Evolutionary conservation across 2,329 filamentous ascomycete genomes (phyloP).

Genomic region (Fonsecaea monophora): DNA sequence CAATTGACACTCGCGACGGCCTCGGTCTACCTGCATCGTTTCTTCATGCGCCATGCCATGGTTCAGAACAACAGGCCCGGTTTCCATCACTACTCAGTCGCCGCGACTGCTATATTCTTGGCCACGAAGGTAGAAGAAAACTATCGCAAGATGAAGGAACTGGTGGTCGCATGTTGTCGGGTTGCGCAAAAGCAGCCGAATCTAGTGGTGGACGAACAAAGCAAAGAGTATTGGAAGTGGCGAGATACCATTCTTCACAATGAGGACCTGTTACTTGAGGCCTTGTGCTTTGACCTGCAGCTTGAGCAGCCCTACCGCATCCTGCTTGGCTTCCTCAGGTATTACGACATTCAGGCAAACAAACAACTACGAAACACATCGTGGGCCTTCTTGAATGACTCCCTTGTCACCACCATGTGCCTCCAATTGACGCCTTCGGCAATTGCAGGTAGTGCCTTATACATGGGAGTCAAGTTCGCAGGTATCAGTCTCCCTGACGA

Average conservation of each 20-base stretch:
- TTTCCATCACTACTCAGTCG: conserved; percentile 91
- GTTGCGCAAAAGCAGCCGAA: conserved; percentile 94
- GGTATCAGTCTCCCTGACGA: conserved; percentile 76
- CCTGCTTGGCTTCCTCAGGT: conserved; percentile 79
- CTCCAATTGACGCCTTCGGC: conserved; percentile 79
- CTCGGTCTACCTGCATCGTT: conserved; percentile 92
- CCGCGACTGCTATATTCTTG: conserved; percentile 88
- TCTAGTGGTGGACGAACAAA: conserved; percentile 91
- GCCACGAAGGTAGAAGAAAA: conserved; percentile 98
- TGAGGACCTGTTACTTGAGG: conserved; percentile 90
- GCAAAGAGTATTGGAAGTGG: conserved; percentile 98
- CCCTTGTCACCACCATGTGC: conserved; percentile 81
- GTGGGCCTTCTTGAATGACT: conserved; percentile 95
- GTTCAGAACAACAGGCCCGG: conserved; percentile 71
- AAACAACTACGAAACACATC: conserved; percentile 82
- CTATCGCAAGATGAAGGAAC: conserved; percentile 90
- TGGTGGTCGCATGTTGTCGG: conserved; percentile 91
- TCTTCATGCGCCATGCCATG: conserved; percentile 89
- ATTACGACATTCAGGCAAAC: conserved; percentile 76
- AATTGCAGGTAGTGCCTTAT: conserved; percentile 84
- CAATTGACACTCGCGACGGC: conserved; percentile 92
- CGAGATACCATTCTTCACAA: conserved; percentile 90
- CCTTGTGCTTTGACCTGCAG: conserved; percentile 90
- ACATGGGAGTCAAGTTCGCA: conserved; percentile 80
- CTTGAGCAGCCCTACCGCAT: conserved; percentile 86